Base-by-base conservation (phyloP, 805 yeast species). In the Wickerhamomyces rabaulensis region DNA sequence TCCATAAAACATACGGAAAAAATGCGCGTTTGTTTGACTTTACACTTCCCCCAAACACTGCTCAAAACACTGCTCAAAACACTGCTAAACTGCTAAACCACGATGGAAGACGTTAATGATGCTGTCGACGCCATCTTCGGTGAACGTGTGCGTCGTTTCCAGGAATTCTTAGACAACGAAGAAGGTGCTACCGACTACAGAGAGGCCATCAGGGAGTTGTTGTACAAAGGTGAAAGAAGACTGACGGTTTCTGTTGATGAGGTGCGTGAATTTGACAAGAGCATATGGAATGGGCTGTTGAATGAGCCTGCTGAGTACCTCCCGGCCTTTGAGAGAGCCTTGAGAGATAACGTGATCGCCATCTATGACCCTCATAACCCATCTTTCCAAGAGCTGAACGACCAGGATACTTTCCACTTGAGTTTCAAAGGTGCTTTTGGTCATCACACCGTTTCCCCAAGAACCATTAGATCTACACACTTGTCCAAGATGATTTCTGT, bases 391-490 rank as follows among this genome's bases (percentile, higher is more conserved):
- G 75, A 76, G n/a, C 63, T 76, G 41, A 81, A 75, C 49, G 80
- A 79, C 36, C 76, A 80, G 52, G 81, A 82, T 51, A 79, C 75
- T 48, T 87, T 84, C 62, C 82, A 84, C 57, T 65, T 94, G 15
- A 85, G 91, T 0, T 89, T 92, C 67, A 80, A 78, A 55, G 99
- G 99, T 45, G 82, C 97, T 0, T 89, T 94, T 66, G 98, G 98
- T 46, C 79, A 82, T 46, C 91, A 90, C 62, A 77, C 84, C 40
- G 82, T 92, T 25, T 84, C 90, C 21, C 97, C 99, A 19, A 78
- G 98, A 59, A 81, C 96, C 3, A 80, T 94, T 47, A 79, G 83
- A 49, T 84, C 98, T 2, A 67, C 75, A 13, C 84, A 79, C 53
- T 70, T 94, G 43, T 89, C 96, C 46, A 83, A 84, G 60, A 71